Base-by-base conservation (phyloP, 257 asterid genomes). In the Solanum etuberosum region DNA sequence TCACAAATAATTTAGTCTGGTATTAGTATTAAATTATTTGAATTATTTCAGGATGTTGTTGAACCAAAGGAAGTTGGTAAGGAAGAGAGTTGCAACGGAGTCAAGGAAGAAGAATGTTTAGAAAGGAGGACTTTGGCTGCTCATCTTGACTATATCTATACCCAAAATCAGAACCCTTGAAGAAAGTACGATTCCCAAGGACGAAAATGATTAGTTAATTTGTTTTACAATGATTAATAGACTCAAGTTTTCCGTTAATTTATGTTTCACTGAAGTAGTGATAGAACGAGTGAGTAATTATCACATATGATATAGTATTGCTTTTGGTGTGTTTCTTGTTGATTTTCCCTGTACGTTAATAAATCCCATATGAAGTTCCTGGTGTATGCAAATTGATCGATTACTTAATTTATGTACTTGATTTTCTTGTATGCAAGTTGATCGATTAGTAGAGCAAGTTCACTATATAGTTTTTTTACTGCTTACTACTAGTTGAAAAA, bases 61-160 rank as follows among this genome's bases (percentile, higher is more conserved):
- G 86, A 63, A 34, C 35, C 86, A 54, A 71, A 73, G 40, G 20
- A 80, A 7, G 85, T 29, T 67, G 73, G 61, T 14, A 71, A 61
- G 88, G 94, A 92, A 88, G 91, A 90, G 48, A 89, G 29, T 83
- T 93, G 95, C 91, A 78, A 68, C 23, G 96, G 94, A 77, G 51
- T 91, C 15, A 89, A 90, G 46, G 93, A 32, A 31, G 85, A 81
- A 81, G 97, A 94, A 89, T 94, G 97, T 86, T 91, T 94, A 88
- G 92, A 85, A 94, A 93, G 95, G 82, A 93, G 95, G 70, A 93
- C 97, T 25, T 90, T 93, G 21, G 91, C 76, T 86, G 97, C 97
- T 42, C 97, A 93, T 89, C 65, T 87, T 68, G 98, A 94, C 86
- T 94, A 94, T 87, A 94, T 94, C 88, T 94, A 94, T 32, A 94